Evolutionary conservation across 2,329 filamentous ascomycete species (phyloP), one percentile per base, ranked within the genome.

Genomic region (Ophiocordyceps camponoti-saundersi): DNA sequence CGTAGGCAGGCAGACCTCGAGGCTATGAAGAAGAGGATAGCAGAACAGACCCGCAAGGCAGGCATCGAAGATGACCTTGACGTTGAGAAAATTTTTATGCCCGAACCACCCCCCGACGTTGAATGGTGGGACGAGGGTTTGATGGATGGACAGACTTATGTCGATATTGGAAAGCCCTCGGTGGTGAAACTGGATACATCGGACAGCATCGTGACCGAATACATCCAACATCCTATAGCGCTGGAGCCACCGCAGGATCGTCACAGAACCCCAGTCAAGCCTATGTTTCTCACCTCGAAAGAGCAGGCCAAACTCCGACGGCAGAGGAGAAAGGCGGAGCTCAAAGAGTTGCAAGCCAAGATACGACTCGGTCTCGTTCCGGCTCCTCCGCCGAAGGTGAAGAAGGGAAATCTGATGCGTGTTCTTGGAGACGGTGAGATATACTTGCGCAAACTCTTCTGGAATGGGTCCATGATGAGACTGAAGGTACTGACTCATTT

Each of bases 111-210:
- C 11, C 92, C 92, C 4, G 82, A 82, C 8, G 75, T 96, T 41
- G 92, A 98, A 62, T 98, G 92, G 92, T 96, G 90, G 86, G 92
- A 98, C 56, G 89, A 96, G 65, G 86, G 81, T 2, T 68, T 96
- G 18, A 72, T 94, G 16, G 74, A 83, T 46, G 85, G 82, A 41
- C 74, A 75, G 41, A 81, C 75, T 47, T 95, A 96, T 65, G 74
- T 81, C 49, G 71, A 73, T 50, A 75, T 92, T 48, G 76, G 82
- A 23, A 67, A 82, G 49, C 68, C 75, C 0, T 65, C 67, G 16
- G 79, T 76, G 42, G 68, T 92, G 50, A 92, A 89, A 61, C 75
- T 95, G 52, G 73, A 79, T 39, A 77, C 78, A 0, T 67, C 80
- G n/a, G 88, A 95, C 59, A 83, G 80, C 46, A 90, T 96, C 56